Percentiles rank a stretch among this genome's conserved stretches.
These are phyloP conservation scores for Calocybe gambosa DNA, from an alignment of 1,284 basidiomycete species.

Conservation along the genomic window DNA sequence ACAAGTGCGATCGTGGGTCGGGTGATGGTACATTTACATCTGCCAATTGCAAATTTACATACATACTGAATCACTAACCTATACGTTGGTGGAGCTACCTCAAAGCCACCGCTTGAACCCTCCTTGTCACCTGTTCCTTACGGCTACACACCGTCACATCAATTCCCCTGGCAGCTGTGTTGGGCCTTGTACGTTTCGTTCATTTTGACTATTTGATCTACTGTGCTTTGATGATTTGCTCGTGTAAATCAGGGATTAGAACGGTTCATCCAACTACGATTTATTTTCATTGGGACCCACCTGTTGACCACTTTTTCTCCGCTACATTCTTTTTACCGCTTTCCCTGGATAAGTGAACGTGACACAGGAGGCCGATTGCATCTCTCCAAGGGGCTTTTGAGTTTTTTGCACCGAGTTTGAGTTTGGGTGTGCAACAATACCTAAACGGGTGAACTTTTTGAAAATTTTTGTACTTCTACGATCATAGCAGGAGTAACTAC, in stretches of 20 bases:
- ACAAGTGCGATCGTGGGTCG: background rate
- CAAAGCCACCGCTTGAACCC: background rate
- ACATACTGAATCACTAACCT: background rate
- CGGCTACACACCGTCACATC: background rate
- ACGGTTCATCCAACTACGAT: background rate
- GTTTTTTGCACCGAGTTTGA: background rate
- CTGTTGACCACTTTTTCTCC: background rate
- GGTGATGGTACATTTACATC: background rate
- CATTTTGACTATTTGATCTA: background rate
- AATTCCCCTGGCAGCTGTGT: background rate
- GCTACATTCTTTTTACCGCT: background rate
- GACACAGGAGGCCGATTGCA: background rate
- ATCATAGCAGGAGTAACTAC: background rate
- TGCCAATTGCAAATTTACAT: background rate
- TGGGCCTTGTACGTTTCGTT: background rate
- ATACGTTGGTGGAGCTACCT: background rate
- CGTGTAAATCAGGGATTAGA: background rate
- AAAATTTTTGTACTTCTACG: background rate
- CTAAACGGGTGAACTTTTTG: background rate
- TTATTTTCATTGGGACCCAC: background rate
- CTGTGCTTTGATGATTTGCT: background rate
- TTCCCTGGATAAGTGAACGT: background rate
- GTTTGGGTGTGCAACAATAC: background rate
- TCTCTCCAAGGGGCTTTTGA: background rate
- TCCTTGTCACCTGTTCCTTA: background rate